phyloP scores from a whole-genome alignment of 257 asterid species.

The Nyctanthes arbortristis region DNA sequence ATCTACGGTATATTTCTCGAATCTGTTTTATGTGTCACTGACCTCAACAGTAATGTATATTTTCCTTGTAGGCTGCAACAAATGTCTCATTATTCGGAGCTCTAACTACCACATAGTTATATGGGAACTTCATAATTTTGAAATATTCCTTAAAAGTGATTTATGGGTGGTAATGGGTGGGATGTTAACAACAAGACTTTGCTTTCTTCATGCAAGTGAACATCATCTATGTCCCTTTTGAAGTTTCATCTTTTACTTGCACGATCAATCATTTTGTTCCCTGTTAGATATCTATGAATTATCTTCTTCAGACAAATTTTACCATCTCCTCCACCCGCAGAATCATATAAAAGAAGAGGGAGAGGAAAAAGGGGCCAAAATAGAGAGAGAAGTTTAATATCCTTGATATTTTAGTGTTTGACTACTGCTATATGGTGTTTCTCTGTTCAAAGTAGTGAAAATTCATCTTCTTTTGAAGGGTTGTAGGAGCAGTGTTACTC shows the following conservation, averaged over 20 bases:
- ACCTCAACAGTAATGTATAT: conserved; percentile 1
- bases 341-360: no score
- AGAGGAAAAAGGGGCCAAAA: no score
- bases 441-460: conserved; percentile 21
- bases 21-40: conserved; percentile 6
- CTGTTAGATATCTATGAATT: not conserved
- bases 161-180: conserved; percentile 1
- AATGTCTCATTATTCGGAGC: conserved; percentile 7
- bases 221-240: not conserved
- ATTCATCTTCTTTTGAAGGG: conserved; percentile 43
- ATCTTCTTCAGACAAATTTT: not conserved
- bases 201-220: conserved; percentile 13
- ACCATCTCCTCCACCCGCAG: not conserved
- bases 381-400: not conserved
- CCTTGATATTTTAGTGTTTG: conserved; percentile 11
- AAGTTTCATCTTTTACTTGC: conserved; percentile 5
- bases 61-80: conserved; percentile 10
- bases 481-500: conserved; percentile 41
- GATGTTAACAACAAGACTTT: conserved; percentile 4
- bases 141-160: not conserved
- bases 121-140: conserved; percentile 14
- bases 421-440: not conserved
- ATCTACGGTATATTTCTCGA: conserved; percentile 42
- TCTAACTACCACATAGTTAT: conserved; percentile 3
- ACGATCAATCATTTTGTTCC: not conserved